These are phyloP conservation scores for Barbarea vulgaris DNA, from an alignment of 345 rosid genomes.

Conservation along the genomic window DNA sequence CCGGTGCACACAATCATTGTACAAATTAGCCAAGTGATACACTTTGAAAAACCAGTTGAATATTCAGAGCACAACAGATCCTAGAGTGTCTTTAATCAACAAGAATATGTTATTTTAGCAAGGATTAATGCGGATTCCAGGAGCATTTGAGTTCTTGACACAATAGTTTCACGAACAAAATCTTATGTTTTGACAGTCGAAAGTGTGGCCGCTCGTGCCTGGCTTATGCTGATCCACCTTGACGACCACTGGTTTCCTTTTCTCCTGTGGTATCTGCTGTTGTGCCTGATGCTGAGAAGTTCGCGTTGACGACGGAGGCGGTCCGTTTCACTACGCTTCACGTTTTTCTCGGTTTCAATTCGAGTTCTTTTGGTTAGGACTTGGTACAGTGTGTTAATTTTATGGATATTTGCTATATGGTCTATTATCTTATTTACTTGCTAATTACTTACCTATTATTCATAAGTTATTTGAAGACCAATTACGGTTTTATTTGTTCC, in stretches of 20 bases:
- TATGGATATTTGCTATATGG: no score
- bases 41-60: not conserved
- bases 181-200: conserved; percentile 62
- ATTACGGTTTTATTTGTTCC: no score
- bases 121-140: not conserved
- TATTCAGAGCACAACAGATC: not conserved
- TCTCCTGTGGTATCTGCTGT: conserved; percentile 40
- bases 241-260: conserved; percentile 66
- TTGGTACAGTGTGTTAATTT: no score
- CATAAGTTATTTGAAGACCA: no score
- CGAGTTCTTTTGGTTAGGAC: no score
- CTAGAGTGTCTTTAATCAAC: not conserved
- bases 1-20: conserved; percentile 35
- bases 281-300: conserved; percentile 34
- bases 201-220: conserved; percentile 68
- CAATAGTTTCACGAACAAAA: not conserved
- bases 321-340: no score
- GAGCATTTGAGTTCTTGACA: not conserved
- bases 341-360: no score
- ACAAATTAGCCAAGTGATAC: no score
- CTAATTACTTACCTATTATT: no score
- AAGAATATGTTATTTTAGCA: not conserved
- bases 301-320: conserved; percentile 30
- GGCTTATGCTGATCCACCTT: conserved; percentile 69
- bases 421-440: no score